Evolutionary conservation across 2,329 filamentous ascomycete genomes (phyloP).

Genomic region (Diplodia seriata): DNA sequence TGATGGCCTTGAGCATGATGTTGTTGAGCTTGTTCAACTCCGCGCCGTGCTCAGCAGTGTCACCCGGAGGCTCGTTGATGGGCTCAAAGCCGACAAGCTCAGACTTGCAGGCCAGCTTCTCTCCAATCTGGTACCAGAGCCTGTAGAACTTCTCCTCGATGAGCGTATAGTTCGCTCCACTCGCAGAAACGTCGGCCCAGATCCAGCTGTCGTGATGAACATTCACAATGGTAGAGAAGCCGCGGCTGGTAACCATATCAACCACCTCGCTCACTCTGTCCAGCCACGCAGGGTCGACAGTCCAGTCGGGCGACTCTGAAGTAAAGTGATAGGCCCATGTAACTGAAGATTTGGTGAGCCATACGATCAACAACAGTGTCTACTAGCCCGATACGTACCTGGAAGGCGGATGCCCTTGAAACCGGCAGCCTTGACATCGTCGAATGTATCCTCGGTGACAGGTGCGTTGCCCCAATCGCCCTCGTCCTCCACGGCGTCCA

Average conservation of each 20-base stretch:
- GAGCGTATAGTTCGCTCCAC: slow-evolving; percentile 56
- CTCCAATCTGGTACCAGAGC: slow-evolving; percentile 65
- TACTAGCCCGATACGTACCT: slow-evolving; percentile 38
- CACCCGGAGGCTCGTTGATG: slow-evolving; percentile 65
- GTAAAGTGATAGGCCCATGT: slow-evolving; percentile 66
- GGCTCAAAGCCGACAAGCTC: slow-evolving; percentile 63
- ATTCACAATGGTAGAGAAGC: slow-evolving; percentile 63
- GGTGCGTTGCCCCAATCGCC: slow-evolving; percentile 66
- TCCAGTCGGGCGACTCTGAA: slow-evolving; percentile 59
- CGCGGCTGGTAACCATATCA: slow-evolving; percentile 60
- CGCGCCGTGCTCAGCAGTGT: slow-evolving; percentile 58
- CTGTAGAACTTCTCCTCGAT: slow-evolving; percentile 64
- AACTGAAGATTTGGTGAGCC: slow-evolving; percentile 47
- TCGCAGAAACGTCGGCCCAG: slow-evolving; percentile 62
- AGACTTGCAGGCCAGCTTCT: slow-evolving; percentile 62
- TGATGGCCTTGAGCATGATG: slow-evolving; percentile 63
- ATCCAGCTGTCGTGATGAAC: slow-evolving; percentile 67
- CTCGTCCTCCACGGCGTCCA: slow-evolving; percentile 64
- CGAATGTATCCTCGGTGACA: slow-evolving; percentile 58
- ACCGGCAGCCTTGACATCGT: slow-evolving; percentile 59
- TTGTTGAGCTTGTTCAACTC: slow-evolving; percentile 63
- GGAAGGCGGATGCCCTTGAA: slow-evolving; percentile 67
- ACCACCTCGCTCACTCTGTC: slow-evolving; percentile 65
- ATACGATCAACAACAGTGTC: neutral
- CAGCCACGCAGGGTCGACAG: slow-evolving; percentile 62